Evolutionary conservation across 2,329 filamentous ascomycete genomes (phyloP).

Genomic region (Xylariaceae sp.): DNA sequence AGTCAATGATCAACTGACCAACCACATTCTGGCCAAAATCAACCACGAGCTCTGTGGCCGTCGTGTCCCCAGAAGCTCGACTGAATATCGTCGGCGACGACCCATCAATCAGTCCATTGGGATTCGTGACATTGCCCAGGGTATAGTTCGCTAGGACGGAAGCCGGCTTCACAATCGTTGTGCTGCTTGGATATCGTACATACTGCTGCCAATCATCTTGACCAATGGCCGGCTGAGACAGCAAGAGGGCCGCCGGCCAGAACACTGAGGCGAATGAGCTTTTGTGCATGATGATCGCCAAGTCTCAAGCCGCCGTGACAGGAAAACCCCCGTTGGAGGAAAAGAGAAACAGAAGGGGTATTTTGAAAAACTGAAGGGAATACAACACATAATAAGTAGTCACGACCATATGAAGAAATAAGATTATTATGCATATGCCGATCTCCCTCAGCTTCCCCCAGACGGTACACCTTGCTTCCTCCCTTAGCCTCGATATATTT

Average conservation of each 20-base stretch:
- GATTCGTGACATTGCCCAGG: constrained; percentile 37
- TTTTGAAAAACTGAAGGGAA: no score
- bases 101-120: constrained; percentile 29
- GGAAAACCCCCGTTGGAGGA: no score
- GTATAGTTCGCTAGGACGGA: constrained; percentile 31
- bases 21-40: constrained; percentile 48
- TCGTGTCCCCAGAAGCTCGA: constrained; percentile 15
- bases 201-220: constrained; percentile 36
- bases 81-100: constrained; percentile 30
- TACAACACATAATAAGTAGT: no score
- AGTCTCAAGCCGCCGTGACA: no score
- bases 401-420: no score
- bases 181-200: constrained; percentile 35
- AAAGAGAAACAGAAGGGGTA: no score
- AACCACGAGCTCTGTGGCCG: constrained; percentile 39
- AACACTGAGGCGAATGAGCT: constrained; percentile 3
- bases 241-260: constrained; percentile 5
- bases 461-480: no score
- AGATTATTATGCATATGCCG: no score
- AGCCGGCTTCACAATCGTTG: constrained; percentile 31
- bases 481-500: background rate
- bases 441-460: no score
- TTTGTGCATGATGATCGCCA: constrained; percentile 5
- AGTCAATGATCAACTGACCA: constrained; percentile 40
- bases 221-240: constrained; percentile 4